phyloP scores from a whole-genome alignment of 2,329 filamentous ascomycete genomes.

The Ramichloridium luteum region DNA sequence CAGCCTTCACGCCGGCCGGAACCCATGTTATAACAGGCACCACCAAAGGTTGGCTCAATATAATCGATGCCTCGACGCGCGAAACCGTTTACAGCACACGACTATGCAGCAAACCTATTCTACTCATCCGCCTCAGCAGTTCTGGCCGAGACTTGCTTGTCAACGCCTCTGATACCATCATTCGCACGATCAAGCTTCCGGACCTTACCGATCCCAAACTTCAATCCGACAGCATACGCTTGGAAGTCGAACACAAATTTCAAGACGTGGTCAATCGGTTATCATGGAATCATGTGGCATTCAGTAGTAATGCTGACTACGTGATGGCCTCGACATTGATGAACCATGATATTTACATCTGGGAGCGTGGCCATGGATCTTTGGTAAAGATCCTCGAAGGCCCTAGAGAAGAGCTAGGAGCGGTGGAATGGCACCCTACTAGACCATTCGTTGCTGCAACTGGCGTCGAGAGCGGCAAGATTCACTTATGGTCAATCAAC shows the following conservation, averaged over 20 bases:
- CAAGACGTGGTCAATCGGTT: slow-evolving; percentile 92
- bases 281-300: slow-evolving; percentile 94
- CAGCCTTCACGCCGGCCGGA: slow-evolving; percentile 74
- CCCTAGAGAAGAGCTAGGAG: slow-evolving; percentile 88
- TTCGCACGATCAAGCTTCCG: slow-evolving; percentile 81
- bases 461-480: slow-evolving; percentile 79
- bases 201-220: slow-evolving; percentile 53
- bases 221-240: slow-evolving; percentile 71
- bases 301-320: slow-evolving; percentile 88
- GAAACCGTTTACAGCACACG: slow-evolving; percentile 83
- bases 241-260: slow-evolving; percentile 94
- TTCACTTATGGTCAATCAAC: slow-evolving; percentile 93
- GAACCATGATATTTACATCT: slow-evolving; percentile 97
- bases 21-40: slow-evolving; percentile 87
- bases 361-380: slow-evolving; percentile 88
- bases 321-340: slow-evolving; percentile 94
- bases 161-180: slow-evolving; percentile 89
- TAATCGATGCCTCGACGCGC: slow-evolving; percentile 71
- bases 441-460: slow-evolving; percentile 80
- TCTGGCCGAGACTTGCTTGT: slow-evolving; percentile 81
- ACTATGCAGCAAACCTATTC: slow-evolving; percentile 76
- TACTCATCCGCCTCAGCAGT: slow-evolving; percentile 69
- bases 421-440: slow-evolving; percentile 93
- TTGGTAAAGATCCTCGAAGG: slow-evolving; percentile 94
- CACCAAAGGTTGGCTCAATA: slow-evolving; percentile 90